Evolutionary conservation across 129 eudicot genomes (phyloP).

Genomic region (Daucus carota): DNA sequence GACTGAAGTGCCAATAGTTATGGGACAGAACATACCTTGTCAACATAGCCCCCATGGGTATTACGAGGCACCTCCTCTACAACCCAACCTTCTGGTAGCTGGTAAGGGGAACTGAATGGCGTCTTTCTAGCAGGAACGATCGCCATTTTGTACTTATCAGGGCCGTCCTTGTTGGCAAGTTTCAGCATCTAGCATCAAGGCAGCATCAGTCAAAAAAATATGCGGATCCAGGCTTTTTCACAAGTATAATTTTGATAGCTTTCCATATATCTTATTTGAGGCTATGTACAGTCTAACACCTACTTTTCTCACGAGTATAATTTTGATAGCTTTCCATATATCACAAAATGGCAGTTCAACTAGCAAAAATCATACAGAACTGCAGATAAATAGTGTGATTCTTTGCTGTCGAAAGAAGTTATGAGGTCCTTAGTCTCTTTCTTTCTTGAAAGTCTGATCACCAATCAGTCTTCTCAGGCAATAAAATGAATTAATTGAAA

Average conservation of each 20-base stretch:
- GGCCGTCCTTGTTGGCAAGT: slow-evolving; percentile 29
- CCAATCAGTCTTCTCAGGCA: neutral
- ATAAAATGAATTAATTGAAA: neutral
- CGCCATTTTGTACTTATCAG: slow-evolving; percentile 26
- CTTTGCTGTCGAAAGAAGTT: neutral
- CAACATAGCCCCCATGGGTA: slow-evolving; percentile 19
- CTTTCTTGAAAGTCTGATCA: neutral
- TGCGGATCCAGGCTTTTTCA: neutral
- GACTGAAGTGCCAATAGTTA: neutral
- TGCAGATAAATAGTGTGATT: neutral
- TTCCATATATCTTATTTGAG: neutral
- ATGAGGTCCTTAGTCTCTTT: neutral
- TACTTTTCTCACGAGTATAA: too few species aligned
- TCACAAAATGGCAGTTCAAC: neutral
- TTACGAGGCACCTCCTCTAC: slow-evolving; percentile 68
- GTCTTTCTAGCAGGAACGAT: slow-evolving; percentile 24
- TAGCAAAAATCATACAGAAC: too few species aligned
- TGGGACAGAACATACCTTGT: slow-evolving; percentile 43
- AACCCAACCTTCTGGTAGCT: slow-evolving; percentile 76
- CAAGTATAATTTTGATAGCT: neutral
- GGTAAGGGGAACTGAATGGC: slow-evolving; percentile 18
- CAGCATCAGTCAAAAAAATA: slow-evolving; percentile 9
- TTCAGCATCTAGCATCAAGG: slow-evolving; percentile 29
- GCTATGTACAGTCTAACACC: neutral
- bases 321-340: too few species aligned